Percentiles rank a stretch among this genome's conserved stretches.
These are phyloP conservation scores for Aspergillus sp. DNA, from an alignment of 2,329 filamentous ascomycete genomes.

Conservation along the genomic window DNA sequence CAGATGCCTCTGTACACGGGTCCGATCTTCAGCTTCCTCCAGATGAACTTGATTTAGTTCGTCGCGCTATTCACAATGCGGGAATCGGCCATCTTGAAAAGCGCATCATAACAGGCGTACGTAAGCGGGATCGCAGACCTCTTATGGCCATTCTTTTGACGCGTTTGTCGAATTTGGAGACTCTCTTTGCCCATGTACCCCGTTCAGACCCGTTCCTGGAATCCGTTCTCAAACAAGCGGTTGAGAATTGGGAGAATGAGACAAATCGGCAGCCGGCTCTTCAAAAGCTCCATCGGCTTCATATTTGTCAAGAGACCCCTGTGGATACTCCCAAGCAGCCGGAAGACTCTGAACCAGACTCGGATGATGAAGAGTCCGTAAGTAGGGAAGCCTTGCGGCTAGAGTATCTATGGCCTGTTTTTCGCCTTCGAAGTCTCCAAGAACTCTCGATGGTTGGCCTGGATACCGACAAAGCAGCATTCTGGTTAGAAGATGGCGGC, in stretches of 20 bases:
- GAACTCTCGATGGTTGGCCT: not conserved
- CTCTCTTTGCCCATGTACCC: not conserved
- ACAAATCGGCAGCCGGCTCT: not conserved
- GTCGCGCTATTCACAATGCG: not conserved
- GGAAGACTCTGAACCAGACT: not conserved
- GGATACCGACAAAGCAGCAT: not conserved
- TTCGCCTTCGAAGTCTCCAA: not conserved
- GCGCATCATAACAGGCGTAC: not conserved
- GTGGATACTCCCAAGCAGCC: not conserved
- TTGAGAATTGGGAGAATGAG: not conserved
- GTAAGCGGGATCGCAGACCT: not conserved
- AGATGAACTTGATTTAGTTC: slow-evolving; percentile 2
- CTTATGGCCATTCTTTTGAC: slow-evolving; percentile 1
- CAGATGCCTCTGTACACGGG: not conserved
- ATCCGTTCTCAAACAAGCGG: not conserved
- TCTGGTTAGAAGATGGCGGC: not conserved
- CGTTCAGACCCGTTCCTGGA: not conserved
- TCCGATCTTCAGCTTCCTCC: not conserved
- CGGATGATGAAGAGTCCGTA: not conserved
- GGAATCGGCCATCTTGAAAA: not conserved
- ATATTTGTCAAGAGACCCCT: not conserved
- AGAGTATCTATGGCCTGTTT: not conserved
- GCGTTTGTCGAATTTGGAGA: not conserved
- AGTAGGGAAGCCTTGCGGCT: not conserved
- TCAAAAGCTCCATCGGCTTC: not conserved